A percentile compares a stretch with the other conserved stretches of the same genome.
Evolutionary conservation across 83 land plant species (phyloP).

Genomic region (Picea mariana): DNA sequence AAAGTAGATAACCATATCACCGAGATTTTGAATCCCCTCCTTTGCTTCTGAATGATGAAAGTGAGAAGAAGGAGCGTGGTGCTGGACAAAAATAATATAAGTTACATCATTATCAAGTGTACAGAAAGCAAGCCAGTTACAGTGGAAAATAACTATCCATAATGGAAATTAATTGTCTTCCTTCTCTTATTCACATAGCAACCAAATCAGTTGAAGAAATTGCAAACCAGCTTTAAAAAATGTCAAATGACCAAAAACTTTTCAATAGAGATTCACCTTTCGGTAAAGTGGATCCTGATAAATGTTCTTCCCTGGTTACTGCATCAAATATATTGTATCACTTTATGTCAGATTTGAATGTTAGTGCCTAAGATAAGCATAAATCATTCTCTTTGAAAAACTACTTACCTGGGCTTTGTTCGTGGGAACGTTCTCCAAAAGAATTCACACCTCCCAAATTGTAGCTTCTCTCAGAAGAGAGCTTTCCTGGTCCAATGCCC

Average conservation of each 20-base stretch:
- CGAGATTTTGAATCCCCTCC: conserved; percentile 17
- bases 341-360: background rate
- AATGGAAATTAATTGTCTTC: no score
- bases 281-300: background rate
- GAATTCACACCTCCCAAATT: conserved; percentile 8
- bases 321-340: background rate
- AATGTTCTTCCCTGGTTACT: background rate
- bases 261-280: conserved; percentile 13
- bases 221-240: background rate
- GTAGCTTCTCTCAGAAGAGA: conserved; percentile 8
- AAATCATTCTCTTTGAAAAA: background rate
- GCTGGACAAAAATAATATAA: conserved; percentile 5
- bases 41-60: conserved; percentile 17
- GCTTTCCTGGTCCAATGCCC: conserved; percentile 4
- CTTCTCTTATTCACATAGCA: no score
- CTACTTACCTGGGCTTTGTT: background rate
- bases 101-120: background rate
- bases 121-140: background rate
- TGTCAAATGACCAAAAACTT: background rate
- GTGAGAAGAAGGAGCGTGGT: conserved; percentile 15
- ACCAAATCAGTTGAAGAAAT: no score
- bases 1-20: background rate
- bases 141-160: no score
- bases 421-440: background rate
- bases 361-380: background rate